Evolutionary conservation across 306 rosid species (phyloP), one percentile per base, ranked within the genome.

Genomic region (Hippophae gyantsensis): DNA sequence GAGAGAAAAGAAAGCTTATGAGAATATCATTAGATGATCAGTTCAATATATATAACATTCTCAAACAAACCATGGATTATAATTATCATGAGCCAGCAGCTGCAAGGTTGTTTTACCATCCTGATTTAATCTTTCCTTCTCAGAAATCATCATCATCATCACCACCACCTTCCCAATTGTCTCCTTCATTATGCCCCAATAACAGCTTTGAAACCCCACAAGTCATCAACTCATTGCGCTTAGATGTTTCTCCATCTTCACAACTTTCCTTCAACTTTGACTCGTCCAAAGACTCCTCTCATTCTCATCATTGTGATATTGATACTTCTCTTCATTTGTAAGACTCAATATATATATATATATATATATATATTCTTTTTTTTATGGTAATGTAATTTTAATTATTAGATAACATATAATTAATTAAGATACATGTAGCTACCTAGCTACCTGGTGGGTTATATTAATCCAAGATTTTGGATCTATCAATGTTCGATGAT

Each of bases 241-340:
- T 63, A 10, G 48, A 32, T 32, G 38, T 32, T 32, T 32, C 38
- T 32, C 5, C 38, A 32, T 4, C 3, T 32, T 32, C 38, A 32
- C 38, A 32, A 32, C 38, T 32, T 32, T 32, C 38, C 38, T 32
- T 32, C 38, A 32, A 32, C 38, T 32, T 32, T 32, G 38, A 32
- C 38, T 32, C 5, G 38, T 32, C 5, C 68, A 70, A 76, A 9
- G 59, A 47, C 10, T 78, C 68, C 59, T 57, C 56, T 53, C 76
- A 76, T 59, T 65, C 70, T 50, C 78, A 58, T 27, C 62, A 67
- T 51, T 64, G 78, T 63, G 83, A 76, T 53, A 84, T 90, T 55
- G 96, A 90, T 79, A 90, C 98, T 70, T 90, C 96, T 62, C 98
- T 89, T 72, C 97, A 80, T 74, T 80, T 90, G 54, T 90, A 64